phyloP scores from a whole-genome alignment of 371 early-diverging fungal species.

The Mucor indicus region DNA sequence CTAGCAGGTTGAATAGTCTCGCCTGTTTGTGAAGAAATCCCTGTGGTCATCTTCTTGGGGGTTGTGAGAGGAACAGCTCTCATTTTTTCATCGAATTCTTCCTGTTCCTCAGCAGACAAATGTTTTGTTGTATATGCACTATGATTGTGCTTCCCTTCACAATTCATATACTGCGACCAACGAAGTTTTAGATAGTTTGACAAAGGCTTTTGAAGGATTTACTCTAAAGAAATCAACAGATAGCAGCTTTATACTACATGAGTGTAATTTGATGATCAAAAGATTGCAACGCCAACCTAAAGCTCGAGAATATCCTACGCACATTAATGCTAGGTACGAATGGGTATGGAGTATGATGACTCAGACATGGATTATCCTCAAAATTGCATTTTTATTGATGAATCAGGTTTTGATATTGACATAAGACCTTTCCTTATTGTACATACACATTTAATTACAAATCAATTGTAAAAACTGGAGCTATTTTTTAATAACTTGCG shows the following conservation, averaged over 20 bases:
- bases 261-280: neutral
- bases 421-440: neutral
- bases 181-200: conserved; percentile 5
- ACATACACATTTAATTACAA: too few relatives aligned
- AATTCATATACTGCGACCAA: neutral
- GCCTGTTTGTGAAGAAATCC: too few relatives aligned
- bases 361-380: conserved; percentile 4
- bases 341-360: neutral
- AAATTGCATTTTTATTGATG: conserved; percentile 9
- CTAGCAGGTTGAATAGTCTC: too few relatives aligned
- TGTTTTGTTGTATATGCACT: too few relatives aligned
- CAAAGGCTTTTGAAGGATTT: conserved; percentile 5
- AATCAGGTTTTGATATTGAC: conserved; percentile 1
- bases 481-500: too few relatives aligned
- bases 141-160: too few relatives aligned
- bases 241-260: neutral
- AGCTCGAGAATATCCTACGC: neutral
- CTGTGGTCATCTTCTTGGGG: too few relatives aligned
- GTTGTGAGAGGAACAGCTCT: too few relatives aligned
- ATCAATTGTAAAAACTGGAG: too few relatives aligned
- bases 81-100: too few relatives aligned
- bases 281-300: neutral
- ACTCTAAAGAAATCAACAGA: neutral
- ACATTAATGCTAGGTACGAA: neutral
- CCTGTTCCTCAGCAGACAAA: too few relatives aligned